Conservation (phyloP, 257 asterid species). For the Plectranthus barbatus region DNA sequence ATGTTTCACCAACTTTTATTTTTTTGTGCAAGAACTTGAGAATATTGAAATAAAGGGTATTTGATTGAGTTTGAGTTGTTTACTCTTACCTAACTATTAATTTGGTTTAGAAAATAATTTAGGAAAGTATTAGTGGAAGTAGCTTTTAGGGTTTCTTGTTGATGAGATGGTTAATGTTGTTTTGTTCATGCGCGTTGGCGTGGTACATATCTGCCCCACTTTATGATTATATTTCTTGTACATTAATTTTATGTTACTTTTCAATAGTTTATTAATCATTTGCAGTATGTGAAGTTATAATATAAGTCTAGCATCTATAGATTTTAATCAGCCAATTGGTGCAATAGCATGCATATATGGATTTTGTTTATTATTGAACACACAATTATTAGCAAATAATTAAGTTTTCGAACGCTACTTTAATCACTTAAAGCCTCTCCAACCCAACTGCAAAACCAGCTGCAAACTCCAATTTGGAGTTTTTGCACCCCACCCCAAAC, state of each 20-base stretch:
- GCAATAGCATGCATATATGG: too few species aligned
- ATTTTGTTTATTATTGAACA: too few species aligned
- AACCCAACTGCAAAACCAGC: too few species aligned
- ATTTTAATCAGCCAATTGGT: too few species aligned
- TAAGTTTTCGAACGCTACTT: too few species aligned
- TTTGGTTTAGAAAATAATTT: background rate
- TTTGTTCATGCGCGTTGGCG: background rate
- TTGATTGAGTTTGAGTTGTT: background rate
- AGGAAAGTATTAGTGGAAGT: conserved; percentile 4
- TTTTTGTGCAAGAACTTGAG: background rate
- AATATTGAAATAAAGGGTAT: background rate
- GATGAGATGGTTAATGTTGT: background rate
- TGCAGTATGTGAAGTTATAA: background rate
- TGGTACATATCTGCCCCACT: background rate
- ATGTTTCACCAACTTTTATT: conserved; percentile 13
- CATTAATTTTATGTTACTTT: background rate
- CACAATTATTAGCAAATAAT: too few species aligned
- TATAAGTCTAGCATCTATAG: too few species aligned
- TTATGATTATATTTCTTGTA: background rate
- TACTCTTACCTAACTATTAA: background rate
- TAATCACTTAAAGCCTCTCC: too few species aligned
- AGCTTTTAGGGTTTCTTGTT: conserved; percentile 31
- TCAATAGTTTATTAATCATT: background rate
- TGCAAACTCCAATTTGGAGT: too few species aligned
- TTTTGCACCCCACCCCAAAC: too few species aligned